Evolutionary conservation across 2,329 filamentous ascomycete genomes (phyloP).

Genomic region (Trichophyton schoenleinii): DNA sequence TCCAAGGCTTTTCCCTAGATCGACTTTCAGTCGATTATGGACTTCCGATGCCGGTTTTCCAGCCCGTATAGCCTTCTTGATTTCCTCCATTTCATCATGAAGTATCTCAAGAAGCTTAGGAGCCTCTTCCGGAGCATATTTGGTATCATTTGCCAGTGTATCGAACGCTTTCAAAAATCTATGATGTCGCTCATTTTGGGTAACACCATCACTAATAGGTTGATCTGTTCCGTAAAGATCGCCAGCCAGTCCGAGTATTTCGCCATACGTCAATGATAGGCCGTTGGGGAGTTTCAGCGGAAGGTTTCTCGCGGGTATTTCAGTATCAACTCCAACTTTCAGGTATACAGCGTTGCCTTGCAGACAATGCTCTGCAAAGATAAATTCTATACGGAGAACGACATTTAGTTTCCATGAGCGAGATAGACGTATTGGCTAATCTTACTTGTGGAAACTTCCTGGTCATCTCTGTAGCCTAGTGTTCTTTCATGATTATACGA

Average conservation of each 20-base stretch:
- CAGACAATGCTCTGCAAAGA: constrained; percentile 1
- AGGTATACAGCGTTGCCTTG: background rate
- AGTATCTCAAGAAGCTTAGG: background rate
- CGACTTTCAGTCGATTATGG: background rate
- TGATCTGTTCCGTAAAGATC: constrained; percentile 3
- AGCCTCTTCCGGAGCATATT: constrained; percentile 1
- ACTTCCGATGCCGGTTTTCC: background rate
- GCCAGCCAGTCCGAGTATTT: background rate
- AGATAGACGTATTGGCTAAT: background rate
- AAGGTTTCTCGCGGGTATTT: background rate
- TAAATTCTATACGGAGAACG: background rate
- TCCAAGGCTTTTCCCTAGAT: background rate
- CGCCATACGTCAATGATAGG: constrained; percentile 2
- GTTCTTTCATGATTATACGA: background rate
- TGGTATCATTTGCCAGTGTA: constrained; percentile 1
- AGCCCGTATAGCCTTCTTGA: background rate
- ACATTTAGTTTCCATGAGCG: background rate
- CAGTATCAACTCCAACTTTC: background rate
- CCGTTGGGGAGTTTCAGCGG: constrained; percentile 3
- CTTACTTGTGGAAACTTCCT: background rate
- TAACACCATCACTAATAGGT: constrained; percentile 4
- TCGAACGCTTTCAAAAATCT: background rate
- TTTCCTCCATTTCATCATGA: background rate
- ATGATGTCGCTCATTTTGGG: background rate
- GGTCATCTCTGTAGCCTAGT: background rate